Base-by-base conservation (phyloP, 2,329 filamentous ascomycete genomes). In the Scolecobasidium constrictum region DNA sequence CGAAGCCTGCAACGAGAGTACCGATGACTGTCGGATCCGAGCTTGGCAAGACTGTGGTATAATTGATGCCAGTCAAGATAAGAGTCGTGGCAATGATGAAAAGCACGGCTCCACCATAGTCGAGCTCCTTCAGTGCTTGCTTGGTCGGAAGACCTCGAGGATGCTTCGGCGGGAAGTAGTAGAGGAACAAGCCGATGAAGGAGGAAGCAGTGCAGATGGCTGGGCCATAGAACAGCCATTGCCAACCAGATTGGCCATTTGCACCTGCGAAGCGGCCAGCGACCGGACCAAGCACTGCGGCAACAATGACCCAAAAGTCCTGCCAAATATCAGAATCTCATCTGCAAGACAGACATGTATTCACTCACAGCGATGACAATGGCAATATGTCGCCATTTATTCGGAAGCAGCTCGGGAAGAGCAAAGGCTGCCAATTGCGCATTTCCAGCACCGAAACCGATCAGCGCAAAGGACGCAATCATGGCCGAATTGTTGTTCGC, bases 371-470 rank as follows among this genome's bases (percentile, higher is more conserved):
- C 37, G 16, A 39, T 19, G 16, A 39, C 37, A 16, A 39, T 18
- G 9, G 43, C 52, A 26, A 51, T 50, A 36, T 54, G 52, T 26
- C 52, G 43, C 43, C 49, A 51, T 31, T 50, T 51, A 40, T 53
- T 53, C 4, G 48, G 50, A 38, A 54, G 48, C 6, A 53, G 46
- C 39, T 53, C 52, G 5, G 51, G 48, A 18, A 53, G 7, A 17
- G 49, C 40, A 48, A 53, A 53, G 3, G 51, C 50, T 5, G 50
- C 49, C 45, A 51, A 35, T 22, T 69, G 65, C 20, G 62, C 64
- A 35, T 65, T 66, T 15, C 41, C 47, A 18, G 47, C 45, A 5
- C 47, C 45, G 22, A 44, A 43, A 7, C 42, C 42, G n/a, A 31
- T 44, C 9, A 44, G 13, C 4, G 22, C 28, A 11, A 38, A 35